Percentiles rank a stretch among this genome's conserved stretches.
phyloP scores from a whole-genome alignment of 805 yeast species.

The Danielia reshetovae region DNA sequence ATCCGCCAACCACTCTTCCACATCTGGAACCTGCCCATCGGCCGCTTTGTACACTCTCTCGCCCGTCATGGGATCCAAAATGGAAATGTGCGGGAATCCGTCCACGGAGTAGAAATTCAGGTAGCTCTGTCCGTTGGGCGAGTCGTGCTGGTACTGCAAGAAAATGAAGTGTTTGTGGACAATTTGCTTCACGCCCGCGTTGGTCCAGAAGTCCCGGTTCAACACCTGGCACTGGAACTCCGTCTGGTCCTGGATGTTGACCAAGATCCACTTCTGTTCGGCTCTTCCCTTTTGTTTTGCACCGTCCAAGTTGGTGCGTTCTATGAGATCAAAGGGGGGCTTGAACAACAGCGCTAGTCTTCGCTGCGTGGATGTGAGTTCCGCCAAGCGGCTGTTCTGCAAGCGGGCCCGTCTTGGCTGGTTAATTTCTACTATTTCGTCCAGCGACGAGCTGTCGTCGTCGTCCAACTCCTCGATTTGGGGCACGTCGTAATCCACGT shows the following conservation, averaged over 20 bases:
- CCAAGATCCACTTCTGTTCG: slow-evolving; percentile 72
- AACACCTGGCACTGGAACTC: slow-evolving; percentile 87
- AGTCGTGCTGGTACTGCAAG: slow-evolving; percentile 78
- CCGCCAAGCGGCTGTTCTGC: slow-evolving; percentile 19
- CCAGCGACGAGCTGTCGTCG: slow-evolving; percentile 31
- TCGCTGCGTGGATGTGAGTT: slow-evolving; percentile 51
- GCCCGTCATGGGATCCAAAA: slow-evolving; percentile 93
- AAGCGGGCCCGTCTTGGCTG: slow-evolving; percentile 15
- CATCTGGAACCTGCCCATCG: slow-evolving; percentile 55
- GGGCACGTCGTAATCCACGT: slow-evolving; percentile 22
- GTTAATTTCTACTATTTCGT: slow-evolving; percentile 22
- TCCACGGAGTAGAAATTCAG: slow-evolving; percentile 66
- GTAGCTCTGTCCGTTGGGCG: slow-evolving; percentile 70
- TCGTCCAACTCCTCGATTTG: slow-evolving; percentile 24
- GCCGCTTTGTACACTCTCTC: slow-evolving; percentile 80
- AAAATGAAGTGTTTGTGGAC: slow-evolving; percentile 72
- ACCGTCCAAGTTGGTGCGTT: slow-evolving; percentile 59
- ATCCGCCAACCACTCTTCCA: slow-evolving; percentile 59
- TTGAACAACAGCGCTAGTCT: slow-evolving; percentile 79
- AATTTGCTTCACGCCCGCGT: slow-evolving; percentile 54
- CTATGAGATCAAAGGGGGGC: slow-evolving; percentile 91
- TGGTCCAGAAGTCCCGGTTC: slow-evolving; percentile 92
- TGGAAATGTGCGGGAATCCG: slow-evolving; percentile 83
- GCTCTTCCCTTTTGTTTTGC: slow-evolving; percentile 68
- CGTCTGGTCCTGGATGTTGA: slow-evolving; percentile 81